phyloP scores from a whole-genome alignment of 1,284 basidiomycete species.

The Ceratobasidium sp. region DNA sequence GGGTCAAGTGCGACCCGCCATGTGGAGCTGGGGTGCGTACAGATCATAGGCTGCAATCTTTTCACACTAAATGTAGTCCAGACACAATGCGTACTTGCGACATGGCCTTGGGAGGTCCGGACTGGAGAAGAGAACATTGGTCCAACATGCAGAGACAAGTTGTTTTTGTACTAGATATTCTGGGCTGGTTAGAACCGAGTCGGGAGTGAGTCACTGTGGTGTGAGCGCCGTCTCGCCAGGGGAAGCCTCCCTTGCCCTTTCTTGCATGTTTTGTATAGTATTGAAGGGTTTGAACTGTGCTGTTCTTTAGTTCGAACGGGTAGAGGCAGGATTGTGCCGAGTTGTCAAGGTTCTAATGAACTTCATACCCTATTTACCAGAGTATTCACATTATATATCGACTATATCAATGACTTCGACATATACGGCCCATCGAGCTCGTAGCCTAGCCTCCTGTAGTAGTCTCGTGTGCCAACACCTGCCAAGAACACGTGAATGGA shows the following conservation, averaged over 20 bases:
- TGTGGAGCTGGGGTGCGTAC: constrained; percentile 58
- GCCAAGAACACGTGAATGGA: constrained; percentile 24
- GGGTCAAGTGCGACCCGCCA: constrained; percentile 59
- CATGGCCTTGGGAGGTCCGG: constrained; percentile 26
- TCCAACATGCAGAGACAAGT: constrained; percentile 20
- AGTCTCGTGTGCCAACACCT: constrained; percentile 94
- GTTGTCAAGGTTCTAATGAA: not conserved
- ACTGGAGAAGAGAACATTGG: constrained; percentile 22
- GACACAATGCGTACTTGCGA: constrained; percentile 19
- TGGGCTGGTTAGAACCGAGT: not conserved
- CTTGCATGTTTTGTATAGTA: too few species aligned
- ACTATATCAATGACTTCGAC: constrained; percentile 77
- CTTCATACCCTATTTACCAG: not conserved
- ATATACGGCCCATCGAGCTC: constrained; percentile 97
- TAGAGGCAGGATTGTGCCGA: not conserved
- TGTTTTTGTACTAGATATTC: not conserved
- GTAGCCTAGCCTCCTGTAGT: constrained; percentile 93
- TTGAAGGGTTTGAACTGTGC: not conserved
- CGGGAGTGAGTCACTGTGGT: too few species aligned
- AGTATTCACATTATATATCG: not conserved
- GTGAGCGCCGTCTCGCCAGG: too few species aligned
- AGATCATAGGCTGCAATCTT: not conserved
- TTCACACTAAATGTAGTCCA: not conserved
- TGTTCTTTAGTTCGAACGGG: constrained; percentile 14
- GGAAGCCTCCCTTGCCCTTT: not conserved